A percentile compares a stretch with the other conserved stretches of the same genome.
phyloP scores from a whole-genome alignment of 345 rosid species.

The Aethionema arabicum region DNA sequence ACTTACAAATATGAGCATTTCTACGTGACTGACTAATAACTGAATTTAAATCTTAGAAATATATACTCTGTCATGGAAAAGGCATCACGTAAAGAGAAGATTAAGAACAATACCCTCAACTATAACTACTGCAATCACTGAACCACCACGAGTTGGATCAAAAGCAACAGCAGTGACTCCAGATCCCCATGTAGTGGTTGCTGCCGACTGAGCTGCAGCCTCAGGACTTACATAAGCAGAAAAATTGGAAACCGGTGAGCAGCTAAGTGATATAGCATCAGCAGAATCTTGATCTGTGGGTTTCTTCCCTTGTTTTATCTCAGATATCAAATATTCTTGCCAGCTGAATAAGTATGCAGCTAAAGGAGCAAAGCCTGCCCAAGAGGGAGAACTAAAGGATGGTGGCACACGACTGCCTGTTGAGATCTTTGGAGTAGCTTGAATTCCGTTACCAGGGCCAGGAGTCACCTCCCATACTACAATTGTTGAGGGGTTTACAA shows the following conservation, averaged over 20 bases:
- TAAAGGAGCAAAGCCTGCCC: constrained; percentile 98
- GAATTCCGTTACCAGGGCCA: constrained; percentile 92
- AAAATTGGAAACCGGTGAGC: constrained; percentile 98
- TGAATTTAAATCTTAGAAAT: constrained; percentile 9
- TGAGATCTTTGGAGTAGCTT: constrained; percentile 63
- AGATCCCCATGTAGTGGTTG: constrained; percentile 99
- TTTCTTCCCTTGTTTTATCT: constrained; percentile 72
- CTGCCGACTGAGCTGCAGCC: constrained; percentile 95
- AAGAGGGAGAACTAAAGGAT: constrained; percentile 78
- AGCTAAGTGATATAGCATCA: constrained; percentile 71
- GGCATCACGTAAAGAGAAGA: constrained; percentile 30
- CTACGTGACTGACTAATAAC: constrained; percentile 7
- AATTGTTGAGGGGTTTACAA: constrained; percentile 96
- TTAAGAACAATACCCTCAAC: constrained; percentile 73
- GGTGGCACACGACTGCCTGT: constrained; percentile 73
- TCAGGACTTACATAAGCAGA: constrained; percentile 99
- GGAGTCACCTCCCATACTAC: constrained; percentile 99
- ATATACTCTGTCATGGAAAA: constrained; percentile 15
- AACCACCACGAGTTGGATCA: constrained; percentile 98
- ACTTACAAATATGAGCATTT: constrained; percentile 10
- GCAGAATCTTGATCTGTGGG: constrained; percentile 61
- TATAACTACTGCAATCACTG: constrained; percentile 95
- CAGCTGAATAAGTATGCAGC: constrained; percentile 94
- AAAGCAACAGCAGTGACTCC: constrained; percentile 99
- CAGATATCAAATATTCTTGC: constrained; percentile 91